phyloP scores from a whole-genome alignment of 2,329 filamentous ascomycete species.

The Hyphodiscus sp. region DNA sequence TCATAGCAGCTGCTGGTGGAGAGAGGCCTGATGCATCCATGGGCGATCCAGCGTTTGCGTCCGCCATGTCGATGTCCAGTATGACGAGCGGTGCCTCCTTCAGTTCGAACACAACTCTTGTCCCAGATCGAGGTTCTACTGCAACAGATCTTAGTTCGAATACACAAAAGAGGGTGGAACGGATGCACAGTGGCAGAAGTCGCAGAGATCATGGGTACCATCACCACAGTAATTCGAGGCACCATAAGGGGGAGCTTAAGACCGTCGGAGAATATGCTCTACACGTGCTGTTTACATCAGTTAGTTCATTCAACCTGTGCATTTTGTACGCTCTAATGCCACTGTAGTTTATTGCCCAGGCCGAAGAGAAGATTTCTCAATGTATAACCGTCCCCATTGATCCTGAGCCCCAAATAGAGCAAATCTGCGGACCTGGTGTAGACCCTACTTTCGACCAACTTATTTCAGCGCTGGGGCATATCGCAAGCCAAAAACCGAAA shows the following conservation, averaged over 20 bases:
- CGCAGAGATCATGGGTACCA: constrained; percentile 69
- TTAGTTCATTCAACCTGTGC: constrained; percentile 36
- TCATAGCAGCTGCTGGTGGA: constrained; percentile 62
- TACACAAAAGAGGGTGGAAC: constrained; percentile 49
- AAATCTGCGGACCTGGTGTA: constrained; percentile 82
- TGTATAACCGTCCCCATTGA: constrained; percentile 77
- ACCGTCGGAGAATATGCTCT: constrained; percentile 97
- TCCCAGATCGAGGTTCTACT: constrained; percentile 33
- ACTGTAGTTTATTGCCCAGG: constrained; percentile 77
- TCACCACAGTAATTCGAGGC: constrained; percentile 51
- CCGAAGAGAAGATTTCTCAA: constrained; percentile 91
- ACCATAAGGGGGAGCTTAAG: constrained; percentile 69
- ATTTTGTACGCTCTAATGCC: constrained; percentile 19
- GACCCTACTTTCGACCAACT: constrained; percentile 90
- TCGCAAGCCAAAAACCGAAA: constrained; percentile 89
- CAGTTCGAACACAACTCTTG: constrained; percentile 24
- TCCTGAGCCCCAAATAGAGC: constrained; percentile 76
- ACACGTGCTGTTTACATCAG: constrained; percentile 91
- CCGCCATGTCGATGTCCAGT: constrained; percentile 22
- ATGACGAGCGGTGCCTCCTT: constrained; percentile 25
- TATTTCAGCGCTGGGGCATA: constrained; percentile 87
- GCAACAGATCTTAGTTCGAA: constrained; percentile 38
- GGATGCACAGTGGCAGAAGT: constrained; percentile 61
- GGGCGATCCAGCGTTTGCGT: constrained; percentile 24
- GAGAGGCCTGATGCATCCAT: constrained; percentile 28